Evolutionary conservation across 2,329 filamentous ascomycete species (phyloP), one percentile per base, ranked within the genome.

Genomic region (Fusarium sp.): DNA sequence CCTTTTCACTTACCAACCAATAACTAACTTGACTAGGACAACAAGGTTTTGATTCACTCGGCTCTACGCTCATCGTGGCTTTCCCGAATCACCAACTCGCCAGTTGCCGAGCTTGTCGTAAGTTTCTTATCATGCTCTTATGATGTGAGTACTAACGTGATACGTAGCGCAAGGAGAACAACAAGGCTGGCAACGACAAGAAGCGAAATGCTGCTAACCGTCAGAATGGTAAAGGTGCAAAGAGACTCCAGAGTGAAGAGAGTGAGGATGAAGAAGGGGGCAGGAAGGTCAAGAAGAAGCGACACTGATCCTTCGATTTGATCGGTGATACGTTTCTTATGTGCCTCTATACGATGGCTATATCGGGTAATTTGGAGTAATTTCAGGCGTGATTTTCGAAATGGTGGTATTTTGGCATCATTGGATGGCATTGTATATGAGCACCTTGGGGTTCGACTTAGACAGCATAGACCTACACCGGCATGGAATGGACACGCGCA

Each of bases 41-140:
- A 70, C 46, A 77, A 77, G 46, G 64, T 75, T 37, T 52, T 77
- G 60, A 76, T 77, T 30, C 75, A 77, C 25, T 76, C 75, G 10
- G 70, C 75, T 33, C 60, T 77, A 28, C 66, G 75, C 33, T 71
- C 75, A 10, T 47, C 70, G 6, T 77, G 74, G 74, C 54, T 73
- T 12, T 46, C 74, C 16, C 67, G 75, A 23, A 76, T 77, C 43
- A 57, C 70, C 18, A 77, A 77, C 40, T 69, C 67, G 1, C 74
- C 75, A 6, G 57, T 56, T n/a, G 64, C 75, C 3, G 75, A 77
- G 56, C 67, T 69, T 16, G 54, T 67, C 32, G 75, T 75, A 69
- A 64, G 74, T 64, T 6, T 1, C 16, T 7, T 19, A 2, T 2
- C 5, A 13, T 35, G 0, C 0, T 3, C 15, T 15, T 2, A 2